Percentiles rank a stretch among this genome's conserved stretches.
Evolutionary conservation across 2,329 filamentous ascomycete genomes (phyloP).

Genomic region (Epichloe brachyelytri): DNA sequence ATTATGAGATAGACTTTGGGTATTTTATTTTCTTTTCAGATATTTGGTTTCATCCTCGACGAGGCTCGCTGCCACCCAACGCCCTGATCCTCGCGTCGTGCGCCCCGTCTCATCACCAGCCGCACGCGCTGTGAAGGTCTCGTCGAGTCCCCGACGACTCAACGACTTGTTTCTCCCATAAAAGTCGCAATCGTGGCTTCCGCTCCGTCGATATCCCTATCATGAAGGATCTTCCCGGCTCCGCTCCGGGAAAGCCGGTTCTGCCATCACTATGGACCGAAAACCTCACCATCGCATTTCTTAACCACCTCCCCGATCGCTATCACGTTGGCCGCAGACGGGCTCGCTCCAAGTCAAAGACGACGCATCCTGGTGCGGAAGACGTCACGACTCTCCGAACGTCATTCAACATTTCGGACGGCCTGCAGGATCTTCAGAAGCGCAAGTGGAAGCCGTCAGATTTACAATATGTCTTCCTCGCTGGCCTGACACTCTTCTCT

Average conservation of each 20-base stretch:
- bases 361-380: constrained; percentile 24
- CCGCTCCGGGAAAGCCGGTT: constrained; percentile 27
- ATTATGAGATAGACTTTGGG: constrained; percentile 25
- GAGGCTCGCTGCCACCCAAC: constrained; percentile 1
- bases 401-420: constrained; percentile 70
- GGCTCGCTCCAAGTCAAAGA: constrained; percentile 26
- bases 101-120: neutral
- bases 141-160: constrained; percentile 5
- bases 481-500: constrained; percentile 66
- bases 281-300: constrained; percentile 27
- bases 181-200: constrained; percentile 7
- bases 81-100: neutral
- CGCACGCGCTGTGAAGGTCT: constrained; percentile 6
- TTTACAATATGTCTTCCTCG: constrained; percentile 68
- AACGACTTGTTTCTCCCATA: neutral
- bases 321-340: constrained; percentile 26
- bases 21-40: constrained; percentile 15
- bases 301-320: constrained; percentile 29
- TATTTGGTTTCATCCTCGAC: constrained; percentile 13
- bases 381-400: constrained; percentile 66
- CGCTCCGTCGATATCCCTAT: constrained; percentile 8
- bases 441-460: constrained; percentile 77
- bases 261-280: constrained; percentile 27
- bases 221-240: constrained; percentile 27
- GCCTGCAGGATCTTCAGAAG: constrained; percentile 58